Evolutionary conservation across 2,329 filamentous ascomycete genomes (phyloP), one percentile per base, ranked within the genome.

Genomic region (Blastomyces silverae): DNA sequence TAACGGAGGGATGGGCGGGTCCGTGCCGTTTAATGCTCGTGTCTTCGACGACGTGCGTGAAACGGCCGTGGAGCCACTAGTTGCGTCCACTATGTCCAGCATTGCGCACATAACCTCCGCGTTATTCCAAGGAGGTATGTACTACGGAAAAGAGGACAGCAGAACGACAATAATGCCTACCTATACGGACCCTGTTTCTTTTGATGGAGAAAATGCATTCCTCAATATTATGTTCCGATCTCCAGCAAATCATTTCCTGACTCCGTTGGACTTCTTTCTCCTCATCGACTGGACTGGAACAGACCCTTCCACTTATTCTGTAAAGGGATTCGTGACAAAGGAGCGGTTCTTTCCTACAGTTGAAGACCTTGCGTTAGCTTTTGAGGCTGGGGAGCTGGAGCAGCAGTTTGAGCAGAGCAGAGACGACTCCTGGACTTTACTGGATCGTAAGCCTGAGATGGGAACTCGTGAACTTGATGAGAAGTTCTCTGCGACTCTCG

Each of bases 211-310:
- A 1, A 72, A 76, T 42, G 73, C 78, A 11, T 77, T 76, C 65
- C 71, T 76, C 3, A 77, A 76, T 65, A 73, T 78, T 62, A 77
- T 80, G 69, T 81, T 81, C 69, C 73, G 77, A 48, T 74, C 78
- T 53, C 77, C 78, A 13, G 76, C 79, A 0, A 63, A 73, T 0
- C 69, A 70, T 0, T 80, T 79, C 66, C 71, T 81, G 63, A 75
- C 74, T 11, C 80, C 80, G 0, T 67, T 82, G 2, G 80, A 81
- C 68, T 78, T 83, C 61, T 82, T 77, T 67, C 72, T 80, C 7
- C 67, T 80, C 25, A 69, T 81, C 13, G 78, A 82, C 65, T 73
- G 74, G 56, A 75, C 77, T 1, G 80, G 81, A 22, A 79, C 77
- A 2, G 79, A 82, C 69, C 69, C 76, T 4, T 75, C 74, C 4